phyloP scores from a whole-genome alignment of 257 asterid species.

The Nicotiana undulata region DNA sequence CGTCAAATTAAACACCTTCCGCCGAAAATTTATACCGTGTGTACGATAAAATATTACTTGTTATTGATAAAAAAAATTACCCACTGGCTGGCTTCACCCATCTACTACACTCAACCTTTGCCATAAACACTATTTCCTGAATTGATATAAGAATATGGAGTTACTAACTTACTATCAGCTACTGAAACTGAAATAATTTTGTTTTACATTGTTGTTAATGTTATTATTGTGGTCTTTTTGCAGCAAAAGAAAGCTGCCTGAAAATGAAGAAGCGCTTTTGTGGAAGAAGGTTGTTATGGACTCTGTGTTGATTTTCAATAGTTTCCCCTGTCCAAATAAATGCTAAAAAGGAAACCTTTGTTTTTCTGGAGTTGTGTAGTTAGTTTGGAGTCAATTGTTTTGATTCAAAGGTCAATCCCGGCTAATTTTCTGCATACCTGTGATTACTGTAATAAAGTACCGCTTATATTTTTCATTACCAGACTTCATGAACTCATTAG shows the following conservation, averaged over 20 bases:
- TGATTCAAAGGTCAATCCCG: constrained; percentile 17
- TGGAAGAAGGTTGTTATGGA: constrained; percentile 13
- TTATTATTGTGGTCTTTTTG: not conserved
- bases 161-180: not conserved
- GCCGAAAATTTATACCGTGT: too few relatives aligned
- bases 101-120: not conserved
- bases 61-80: too few relatives aligned
- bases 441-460: constrained; percentile 45
- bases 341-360: constrained; percentile 16
- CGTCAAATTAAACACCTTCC: too few relatives aligned
- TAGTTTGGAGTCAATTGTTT: constrained; percentile 32
- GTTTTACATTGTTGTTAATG: not conserved
- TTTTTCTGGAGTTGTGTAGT: constrained; percentile 26
- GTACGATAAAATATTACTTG: too few relatives aligned
- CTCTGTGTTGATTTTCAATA: constrained; percentile 25
- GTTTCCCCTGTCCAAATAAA: constrained; percentile 9
- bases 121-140: not conserved
- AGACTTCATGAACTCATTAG: not conserved
- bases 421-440: constrained; percentile 26
- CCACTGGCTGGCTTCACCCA: too few relatives aligned
- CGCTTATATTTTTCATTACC: constrained; percentile 17
- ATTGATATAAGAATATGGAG: not conserved
- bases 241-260: constrained; percentile 81
- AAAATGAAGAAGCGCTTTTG: constrained; percentile 22
- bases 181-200: not conserved